phyloP scores from a whole-genome alignment of 441 rosid species.

The Erodium texanum region DNA sequence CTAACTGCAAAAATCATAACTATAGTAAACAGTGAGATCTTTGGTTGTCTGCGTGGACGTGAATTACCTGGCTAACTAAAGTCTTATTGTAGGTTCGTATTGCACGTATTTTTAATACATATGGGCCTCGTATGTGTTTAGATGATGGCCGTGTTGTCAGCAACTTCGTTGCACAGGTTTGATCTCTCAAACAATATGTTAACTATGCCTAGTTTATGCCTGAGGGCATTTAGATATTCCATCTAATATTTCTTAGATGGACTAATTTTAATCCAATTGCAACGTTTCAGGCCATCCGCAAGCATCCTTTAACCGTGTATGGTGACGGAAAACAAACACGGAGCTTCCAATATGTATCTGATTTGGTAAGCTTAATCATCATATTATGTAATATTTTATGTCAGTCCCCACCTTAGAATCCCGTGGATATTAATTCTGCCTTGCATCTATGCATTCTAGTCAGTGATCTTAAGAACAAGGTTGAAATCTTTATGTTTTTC shows the following conservation, averaged over 20 bases:
- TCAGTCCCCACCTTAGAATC: background rate
- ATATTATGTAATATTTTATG: background rate
- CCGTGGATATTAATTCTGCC: background rate
- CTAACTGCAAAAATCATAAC: too few species aligned
- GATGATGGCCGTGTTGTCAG: too few species aligned
- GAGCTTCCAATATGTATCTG: slow-evolving; percentile 95
- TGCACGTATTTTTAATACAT: too few species aligned
- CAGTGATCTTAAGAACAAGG: background rate
- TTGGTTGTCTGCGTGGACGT: too few species aligned
- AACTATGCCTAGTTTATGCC: background rate
- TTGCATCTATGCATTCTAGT: background rate
- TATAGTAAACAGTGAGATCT: too few species aligned
- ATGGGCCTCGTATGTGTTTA: too few species aligned
- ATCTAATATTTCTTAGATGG: background rate
- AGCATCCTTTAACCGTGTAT: slow-evolving; percentile 28
- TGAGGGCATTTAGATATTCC: background rate
- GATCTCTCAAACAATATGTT: too few species aligned
- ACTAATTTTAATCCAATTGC: background rate
- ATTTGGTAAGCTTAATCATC: slow-evolving; percentile 45
- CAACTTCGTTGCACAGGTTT: too few species aligned
- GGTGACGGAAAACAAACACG: slow-evolving; percentile 98
- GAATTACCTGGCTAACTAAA: too few species aligned
- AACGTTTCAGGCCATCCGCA: slow-evolving; percentile 68
- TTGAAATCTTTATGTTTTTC: background rate
- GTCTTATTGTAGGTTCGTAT: too few species aligned